These are phyloP conservation scores for Fusarium sp. DNA, from an alignment of 2,329 filamentous ascomycete genomes.

Conservation along the genomic window DNA sequence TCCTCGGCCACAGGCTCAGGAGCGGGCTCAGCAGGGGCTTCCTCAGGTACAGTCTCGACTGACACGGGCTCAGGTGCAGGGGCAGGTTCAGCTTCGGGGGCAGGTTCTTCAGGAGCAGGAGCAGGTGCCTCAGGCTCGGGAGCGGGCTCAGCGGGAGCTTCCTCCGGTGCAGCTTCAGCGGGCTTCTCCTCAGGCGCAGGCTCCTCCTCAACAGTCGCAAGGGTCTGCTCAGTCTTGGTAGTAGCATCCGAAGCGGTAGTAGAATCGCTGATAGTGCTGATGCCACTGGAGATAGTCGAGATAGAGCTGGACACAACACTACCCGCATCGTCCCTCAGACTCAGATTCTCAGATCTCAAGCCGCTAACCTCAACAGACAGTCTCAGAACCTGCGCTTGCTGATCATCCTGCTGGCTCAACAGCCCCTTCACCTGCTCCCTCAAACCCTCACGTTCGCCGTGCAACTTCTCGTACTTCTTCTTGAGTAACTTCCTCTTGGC, in stretches of 20 bases:
- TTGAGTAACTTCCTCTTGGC: constrained; percentile 43
- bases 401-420: constrained; percentile 43
- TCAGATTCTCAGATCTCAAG: constrained; percentile 42
- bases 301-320: constrained; percentile 39
- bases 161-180: not conserved
- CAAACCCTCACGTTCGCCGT: constrained; percentile 33
- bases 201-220: constrained; percentile 26
- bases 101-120: constrained; percentile 5
- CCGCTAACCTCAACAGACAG: constrained; percentile 40
- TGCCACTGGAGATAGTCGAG: constrained; percentile 35
- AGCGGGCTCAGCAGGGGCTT: not conserved
- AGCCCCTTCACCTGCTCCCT: constrained; percentile 37
- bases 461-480: constrained; percentile 41
- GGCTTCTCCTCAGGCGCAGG: constrained; percentile 7
- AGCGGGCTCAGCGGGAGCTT: constrained; percentile 7
- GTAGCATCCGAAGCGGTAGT: constrained; percentile 40
- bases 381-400: constrained; percentile 39
- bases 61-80: not conserved
- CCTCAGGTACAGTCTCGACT: not conserved
- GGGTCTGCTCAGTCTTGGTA: constrained; percentile 35
- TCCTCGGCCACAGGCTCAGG: constrained; percentile 15
- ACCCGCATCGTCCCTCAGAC: constrained; percentile 35
- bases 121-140: not conserved
- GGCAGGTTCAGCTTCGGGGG: not conserved
- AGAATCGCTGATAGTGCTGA: constrained; percentile 26